Evolutionary conservation across 495 filamentous ascomycete species (phyloP), one percentile per base, ranked within the genome.

Genomic region (Neurospora terricola): DNA sequence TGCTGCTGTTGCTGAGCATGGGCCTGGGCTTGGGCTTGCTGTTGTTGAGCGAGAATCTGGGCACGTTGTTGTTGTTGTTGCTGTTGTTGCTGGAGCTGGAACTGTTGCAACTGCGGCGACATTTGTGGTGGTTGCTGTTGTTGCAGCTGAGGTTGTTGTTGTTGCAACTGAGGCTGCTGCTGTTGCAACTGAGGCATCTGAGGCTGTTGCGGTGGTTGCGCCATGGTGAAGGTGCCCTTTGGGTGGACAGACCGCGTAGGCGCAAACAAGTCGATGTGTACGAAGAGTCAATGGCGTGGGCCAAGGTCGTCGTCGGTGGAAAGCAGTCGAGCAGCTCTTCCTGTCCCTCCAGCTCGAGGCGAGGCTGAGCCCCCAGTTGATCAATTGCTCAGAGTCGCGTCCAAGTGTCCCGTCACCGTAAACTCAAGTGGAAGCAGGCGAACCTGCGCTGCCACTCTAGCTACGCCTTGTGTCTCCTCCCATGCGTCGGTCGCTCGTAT

Each of bases 171-270:
- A 2, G 76, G 72, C 72, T n/a, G n/a, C 5, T 73, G 71, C 11
- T 71, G 72, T 48, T 66, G 72, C 68, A 72, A 27, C 36, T 75
- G 77, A 2, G 76, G 72, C 72, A 73, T 74, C 38, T 85, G 89
- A 23, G 88, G 88, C 27, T 84, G 85, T 27, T 85, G 85, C 70
- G 89, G 88, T 73, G 88, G 88, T 84, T 92, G 90, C 77, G 90
- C 88, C 91, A 92, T 93, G 79, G 70, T 83, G 70, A 11, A 23
- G 37, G 62, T 14, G 68, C 39, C 39, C 30, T 38, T 21, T 10
- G 59, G 30, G 42, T 45, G 68, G 66, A 39, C 21, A 23, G 71
- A n/a, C 43, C 36, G n/a, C 45, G 11, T 6, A 62, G 54, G 54
- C 54, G 54, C 54, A 62, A 62, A 62, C 14, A 62, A 34, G 23